These are phyloP conservation scores for Pseudogymnoascus sp. DNA, from an alignment of 2,329 filamentous ascomycete species.

Conservation along the genomic window DNA sequence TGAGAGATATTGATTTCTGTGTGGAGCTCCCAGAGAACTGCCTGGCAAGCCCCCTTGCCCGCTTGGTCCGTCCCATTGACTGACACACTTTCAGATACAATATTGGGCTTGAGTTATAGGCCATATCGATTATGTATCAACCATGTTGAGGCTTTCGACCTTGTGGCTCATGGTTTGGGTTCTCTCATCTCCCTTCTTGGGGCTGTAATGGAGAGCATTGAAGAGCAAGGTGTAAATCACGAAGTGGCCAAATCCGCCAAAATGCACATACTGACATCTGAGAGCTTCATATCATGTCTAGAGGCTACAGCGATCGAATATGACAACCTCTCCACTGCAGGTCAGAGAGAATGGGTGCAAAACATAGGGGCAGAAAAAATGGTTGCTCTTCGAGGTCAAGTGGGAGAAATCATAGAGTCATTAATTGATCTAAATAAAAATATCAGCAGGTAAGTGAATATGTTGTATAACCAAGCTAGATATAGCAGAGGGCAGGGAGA, in stretches of 20 bases:
- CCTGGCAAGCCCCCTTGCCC: background rate
- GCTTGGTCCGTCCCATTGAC: background rate
- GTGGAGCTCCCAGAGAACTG: background rate
- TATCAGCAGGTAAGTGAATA: background rate
- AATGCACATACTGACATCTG: background rate
- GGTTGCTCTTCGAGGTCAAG: background rate
- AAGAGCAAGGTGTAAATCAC: background rate
- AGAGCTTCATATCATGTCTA: background rate
- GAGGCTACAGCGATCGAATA: background rate
- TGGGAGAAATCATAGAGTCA: background rate
- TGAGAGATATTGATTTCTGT: background rate
- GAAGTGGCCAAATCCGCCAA: background rate
- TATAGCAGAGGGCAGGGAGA: background rate
- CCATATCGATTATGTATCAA: background rate
- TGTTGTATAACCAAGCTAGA: background rate
- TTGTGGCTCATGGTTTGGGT: background rate
- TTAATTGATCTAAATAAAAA: background rate
- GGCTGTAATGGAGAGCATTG: background rate
- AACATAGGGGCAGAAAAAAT: background rate
- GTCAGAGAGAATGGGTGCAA: background rate
- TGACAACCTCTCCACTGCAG: background rate
- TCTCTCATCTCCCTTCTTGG: background rate
- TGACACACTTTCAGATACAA: background rate
- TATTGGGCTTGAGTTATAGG: background rate
- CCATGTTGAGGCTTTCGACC: background rate